Evolutionary conservation across 257 asterid genomes (phyloP).

Genomic region (Perilla frutescens): DNA sequence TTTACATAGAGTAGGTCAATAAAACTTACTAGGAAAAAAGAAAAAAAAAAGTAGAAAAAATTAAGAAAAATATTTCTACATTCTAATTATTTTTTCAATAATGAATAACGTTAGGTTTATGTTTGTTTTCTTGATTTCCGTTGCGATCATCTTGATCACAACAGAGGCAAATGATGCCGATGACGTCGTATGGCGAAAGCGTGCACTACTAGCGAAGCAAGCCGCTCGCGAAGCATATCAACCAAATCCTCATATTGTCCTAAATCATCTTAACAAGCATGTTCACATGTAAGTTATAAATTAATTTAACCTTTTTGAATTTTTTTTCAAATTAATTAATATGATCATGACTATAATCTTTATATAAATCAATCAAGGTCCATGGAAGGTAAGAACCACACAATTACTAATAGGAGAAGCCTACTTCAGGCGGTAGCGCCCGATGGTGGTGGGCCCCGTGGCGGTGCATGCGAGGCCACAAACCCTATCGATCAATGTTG

Average conservation of each 20-base stretch:
- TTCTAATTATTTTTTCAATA: neutral
- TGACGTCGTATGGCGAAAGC: slow-evolving; percentile 43
- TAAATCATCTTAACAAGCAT: slow-evolving; percentile 39
- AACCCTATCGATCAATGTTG: slow-evolving; percentile 73
- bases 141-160: slow-evolving; percentile 29
- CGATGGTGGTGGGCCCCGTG: too few species aligned
- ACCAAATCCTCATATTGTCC: slow-evolving; percentile 45
- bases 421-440: too few species aligned
- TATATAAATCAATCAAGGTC: slow-evolving; percentile 32
- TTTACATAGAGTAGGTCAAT: neutral
- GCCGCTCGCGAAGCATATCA: slow-evolving; percentile 53
- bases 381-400: slow-evolving; percentile 42
- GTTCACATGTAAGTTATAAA: slow-evolving; percentile 45
- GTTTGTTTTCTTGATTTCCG: slow-evolving; percentile 33
- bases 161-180: slow-evolving; percentile 22
- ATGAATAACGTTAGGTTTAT: slow-evolving; percentile 42
- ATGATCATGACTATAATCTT: too few species aligned
- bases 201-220: slow-evolving; percentile 44
- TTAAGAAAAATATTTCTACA: neutral
- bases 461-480: slow-evolving; percentile 55
- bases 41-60: neutral
- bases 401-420: neutral
- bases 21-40: neutral
- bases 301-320: too few species aligned
- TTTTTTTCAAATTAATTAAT: too few species aligned